Base-by-base conservation (phyloP, 192 early-diverging fungal species). In the Hyaloraphidium curvatum region DNA sequence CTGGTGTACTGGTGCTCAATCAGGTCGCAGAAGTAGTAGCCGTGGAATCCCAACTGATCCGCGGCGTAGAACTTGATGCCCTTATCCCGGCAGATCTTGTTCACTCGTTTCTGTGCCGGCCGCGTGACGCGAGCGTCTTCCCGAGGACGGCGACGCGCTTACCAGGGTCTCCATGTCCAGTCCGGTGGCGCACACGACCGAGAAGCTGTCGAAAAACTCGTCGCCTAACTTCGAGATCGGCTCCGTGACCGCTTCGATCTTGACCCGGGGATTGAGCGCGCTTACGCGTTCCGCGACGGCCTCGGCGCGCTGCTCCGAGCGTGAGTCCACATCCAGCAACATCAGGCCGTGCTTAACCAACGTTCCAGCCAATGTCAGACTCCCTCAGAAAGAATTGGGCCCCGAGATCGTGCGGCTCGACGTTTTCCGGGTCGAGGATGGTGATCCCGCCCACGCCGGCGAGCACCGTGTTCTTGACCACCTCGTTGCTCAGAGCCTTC, bases 401-500 rank as follows among this genome's bases (percentile, higher is more conserved):
- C 0, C 78, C 83, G 21, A 91, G 59, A 59, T 90, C 86, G 39
- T 71, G 54, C 17, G 67, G 56, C 0, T 54, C 63, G 0, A 90
- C 82, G 0, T 50, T 52, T 5, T 65, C 55, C 14, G 64, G 57
- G 54, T 91, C 90, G 30, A 79, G 40, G 0, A 97, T 52, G 0
- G 79, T 82, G 13, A 97, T 59, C 0, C 66, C 62, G 1, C 86
- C 87, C 14, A 94, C 60, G 16, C 93, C 93, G 0, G 91, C 80
- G 3, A 97, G 69, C 0, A 88, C 87, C 31, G 95, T 65, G 63
- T 97, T 97, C 63, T 97, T 97, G 67, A 78, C 73, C 21, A 88
- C 69, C 60, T 97, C 93, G 53, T 82, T 84, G 30, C 76, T 77
- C 30, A 93, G 62, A 0, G 79, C 81, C 40, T 68, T 77, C 17